phyloP scores from a whole-genome alignment of 306 rosid species.

The Trichosanthes cucumerina region DNA sequence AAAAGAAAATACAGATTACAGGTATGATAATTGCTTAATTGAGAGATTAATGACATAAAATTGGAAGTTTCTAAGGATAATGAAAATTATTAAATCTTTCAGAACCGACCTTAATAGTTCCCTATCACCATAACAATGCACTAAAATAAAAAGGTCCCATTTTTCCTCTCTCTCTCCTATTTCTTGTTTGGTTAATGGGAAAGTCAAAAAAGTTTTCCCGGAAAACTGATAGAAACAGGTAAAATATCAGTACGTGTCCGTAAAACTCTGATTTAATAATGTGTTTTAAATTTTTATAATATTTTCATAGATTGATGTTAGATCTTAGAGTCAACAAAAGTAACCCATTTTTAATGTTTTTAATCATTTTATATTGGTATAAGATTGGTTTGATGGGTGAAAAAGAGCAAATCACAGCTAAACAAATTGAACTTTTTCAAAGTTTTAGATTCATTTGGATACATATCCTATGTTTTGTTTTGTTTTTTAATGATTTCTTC shows the following conservation, averaged over 20 bases:
- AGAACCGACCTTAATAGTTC: slow-evolving; percentile 1
- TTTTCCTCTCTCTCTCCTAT: background rate
- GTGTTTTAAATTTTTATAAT: background rate
- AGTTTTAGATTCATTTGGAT: background rate
- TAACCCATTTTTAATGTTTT: background rate
- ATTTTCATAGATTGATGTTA: background rate
- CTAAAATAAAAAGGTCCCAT: background rate
- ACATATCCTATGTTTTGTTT: background rate
- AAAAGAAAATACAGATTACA: background rate
- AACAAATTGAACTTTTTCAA: background rate
- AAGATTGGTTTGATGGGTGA: background rate
- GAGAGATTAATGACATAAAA: background rate
- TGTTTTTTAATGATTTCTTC: background rate
- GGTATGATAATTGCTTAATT: background rate
- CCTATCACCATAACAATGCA: background rate
- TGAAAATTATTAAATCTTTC: background rate
- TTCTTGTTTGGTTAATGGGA: slow-evolving; percentile 14
- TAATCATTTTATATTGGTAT: background rate
- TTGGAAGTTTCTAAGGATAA: slow-evolving; percentile 4
- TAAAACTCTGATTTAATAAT: background rate
- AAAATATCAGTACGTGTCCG: slow-evolving; percentile 1
- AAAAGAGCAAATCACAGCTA: background rate
- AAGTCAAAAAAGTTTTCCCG: slow-evolving; percentile 3
- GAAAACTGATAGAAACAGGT: background rate
- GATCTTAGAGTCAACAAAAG: slow-evolving; percentile 1